Evolutionary conservation across 2,329 filamentous ascomycete genomes (phyloP).

Genomic region (Coniella lustricola): DNA sequence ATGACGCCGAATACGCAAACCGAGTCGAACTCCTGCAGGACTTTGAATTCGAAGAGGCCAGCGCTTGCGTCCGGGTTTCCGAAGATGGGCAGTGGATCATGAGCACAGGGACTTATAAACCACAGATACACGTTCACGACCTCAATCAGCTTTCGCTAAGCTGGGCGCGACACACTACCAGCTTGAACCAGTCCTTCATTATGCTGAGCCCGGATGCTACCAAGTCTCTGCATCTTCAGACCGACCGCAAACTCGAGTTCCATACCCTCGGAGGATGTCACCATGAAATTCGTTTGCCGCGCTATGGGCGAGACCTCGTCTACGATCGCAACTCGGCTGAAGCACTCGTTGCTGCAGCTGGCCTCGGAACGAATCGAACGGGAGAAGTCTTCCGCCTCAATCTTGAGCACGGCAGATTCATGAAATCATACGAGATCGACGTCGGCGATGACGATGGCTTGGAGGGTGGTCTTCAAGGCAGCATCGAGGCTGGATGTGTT

Average conservation of each 20-base stretch:
- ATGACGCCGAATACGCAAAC: slow-evolving; percentile 87
- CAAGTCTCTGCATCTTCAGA: slow-evolving; percentile 90
- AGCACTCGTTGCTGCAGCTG: slow-evolving; percentile 79
- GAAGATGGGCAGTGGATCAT: slow-evolving; percentile 97
- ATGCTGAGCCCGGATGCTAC: slow-evolving; percentile 86
- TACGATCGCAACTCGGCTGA: slow-evolving; percentile 81
- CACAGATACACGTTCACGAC: slow-evolving; percentile 90
- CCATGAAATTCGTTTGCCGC: slow-evolving; percentile 80
- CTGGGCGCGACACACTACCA: slow-evolving; percentile 84
- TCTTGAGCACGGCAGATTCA: slow-evolving; percentile 83
- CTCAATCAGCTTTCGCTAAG: slow-evolving; percentile 90
- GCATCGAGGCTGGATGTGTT: slow-evolving; percentile 76
- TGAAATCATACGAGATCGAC: slow-evolving; percentile 88
- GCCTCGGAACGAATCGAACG: slow-evolving; percentile 74
- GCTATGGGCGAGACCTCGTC: slow-evolving; percentile 83
- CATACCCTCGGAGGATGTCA: slow-evolving; percentile 85
- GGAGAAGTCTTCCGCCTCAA: slow-evolving; percentile 93
- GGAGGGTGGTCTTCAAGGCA: slow-evolving; percentile 74
- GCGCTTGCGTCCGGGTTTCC: slow-evolving; percentile 79
- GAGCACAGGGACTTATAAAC: slow-evolving; percentile 74
- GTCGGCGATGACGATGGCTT: slow-evolving; percentile 75
- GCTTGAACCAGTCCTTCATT: slow-evolving; percentile 84
- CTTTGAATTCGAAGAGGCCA: slow-evolving; percentile 96
- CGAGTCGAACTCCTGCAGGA: slow-evolving; percentile 93
- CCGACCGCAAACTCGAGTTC: slow-evolving; percentile 85